Conservation (phyloP, 352 stramenopile genomes). For the Phytophthora ohioensis region DNA sequence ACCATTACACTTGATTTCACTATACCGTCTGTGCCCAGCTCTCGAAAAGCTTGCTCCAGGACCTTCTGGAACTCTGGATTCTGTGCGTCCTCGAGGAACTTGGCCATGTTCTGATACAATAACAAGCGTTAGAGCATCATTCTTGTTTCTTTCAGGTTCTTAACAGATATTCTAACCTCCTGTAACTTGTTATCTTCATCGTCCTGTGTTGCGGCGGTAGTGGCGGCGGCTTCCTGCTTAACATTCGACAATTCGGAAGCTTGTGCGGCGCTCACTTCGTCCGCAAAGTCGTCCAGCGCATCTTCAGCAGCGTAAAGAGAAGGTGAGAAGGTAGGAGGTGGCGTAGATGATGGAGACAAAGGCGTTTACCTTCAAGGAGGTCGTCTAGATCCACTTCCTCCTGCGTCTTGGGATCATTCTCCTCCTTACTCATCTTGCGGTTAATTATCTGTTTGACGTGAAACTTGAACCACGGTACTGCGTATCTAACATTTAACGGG, state of each 20-base stretch:
- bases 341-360: not conserved
- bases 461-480: slow-evolving; percentile 13
- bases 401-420: slow-evolving; percentile 34
- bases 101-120: slow-evolving; percentile 73
- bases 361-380: slow-evolving; percentile 68
- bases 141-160: not conserved
- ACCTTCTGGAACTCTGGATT: slow-evolving; percentile 90
- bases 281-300: slow-evolving; percentile 85
- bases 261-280: slow-evolving; percentile 54
- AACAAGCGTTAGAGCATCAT: slow-evolving; percentile 20
- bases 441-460: slow-evolving; percentile 10
- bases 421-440: slow-evolving; percentile 31
- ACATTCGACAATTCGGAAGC: slow-evolving; percentile 50
- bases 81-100: slow-evolving; percentile 88
- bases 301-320: slow-evolving; percentile 43
- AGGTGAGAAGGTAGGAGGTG: not conserved
- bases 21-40: slow-evolving; percentile 75
- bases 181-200: slow-evolving; percentile 71
- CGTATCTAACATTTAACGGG: slow-evolving; percentile 10
- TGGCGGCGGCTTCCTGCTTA: slow-evolving; percentile 60
- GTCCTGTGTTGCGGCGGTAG: slow-evolving; percentile 49
- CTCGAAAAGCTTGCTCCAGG: slow-evolving; percentile 88
- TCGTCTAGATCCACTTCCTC: slow-evolving; percentile 84
- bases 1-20: slow-evolving; percentile 1
- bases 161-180: slow-evolving; percentile 49